A percentile compares a stretch with the other conserved stretches of the same genome.
These are phyloP conservation scores for Chaetomiaceae sp. DNA, from an alignment of 2,329 filamentous ascomycete genomes.

Conservation along the genomic window DNA sequence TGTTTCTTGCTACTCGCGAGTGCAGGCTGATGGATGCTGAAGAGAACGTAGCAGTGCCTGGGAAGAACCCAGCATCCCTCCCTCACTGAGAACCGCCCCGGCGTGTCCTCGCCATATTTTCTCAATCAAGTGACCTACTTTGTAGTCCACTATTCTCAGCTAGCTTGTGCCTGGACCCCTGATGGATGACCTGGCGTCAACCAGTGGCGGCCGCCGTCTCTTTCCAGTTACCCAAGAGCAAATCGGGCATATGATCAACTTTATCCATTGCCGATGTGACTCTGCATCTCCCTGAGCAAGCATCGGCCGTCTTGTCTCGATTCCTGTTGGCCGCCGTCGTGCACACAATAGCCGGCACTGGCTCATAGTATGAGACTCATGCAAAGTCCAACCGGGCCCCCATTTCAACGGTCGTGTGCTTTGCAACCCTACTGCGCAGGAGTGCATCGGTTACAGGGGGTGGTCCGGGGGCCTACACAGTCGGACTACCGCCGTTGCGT, in stretches of 20 bases:
- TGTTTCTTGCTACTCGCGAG: neutral
- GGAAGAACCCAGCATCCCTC: no score
- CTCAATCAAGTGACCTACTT: constrained; percentile 14
- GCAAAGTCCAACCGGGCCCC: neutral
- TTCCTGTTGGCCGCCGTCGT: neutral
- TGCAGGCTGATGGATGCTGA: neutral
- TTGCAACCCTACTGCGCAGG: constrained; percentile 3
- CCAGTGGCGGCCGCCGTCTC: neutral
- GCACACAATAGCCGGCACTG: neutral
- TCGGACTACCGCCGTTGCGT: no score
- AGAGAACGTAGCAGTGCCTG: no score
- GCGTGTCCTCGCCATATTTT: neutral
- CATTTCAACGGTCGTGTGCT: constrained; percentile 12
- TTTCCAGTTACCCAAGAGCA: constrained; percentile 1
- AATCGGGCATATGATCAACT: constrained; percentile 20
- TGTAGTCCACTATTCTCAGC: no score
- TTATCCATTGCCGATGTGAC: constrained; percentile 3
- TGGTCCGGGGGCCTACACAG: neutral
- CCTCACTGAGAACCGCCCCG: neutral
- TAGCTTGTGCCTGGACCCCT: constrained; percentile 12
- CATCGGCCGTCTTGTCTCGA: constrained; percentile 1
- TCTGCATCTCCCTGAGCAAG: constrained; percentile 2
- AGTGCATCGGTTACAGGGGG: constrained; percentile 3
- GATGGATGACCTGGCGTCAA: constrained; percentile 1
- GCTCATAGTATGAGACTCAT: neutral